Evolutionary conservation across 768 basidiomycete species (phyloP), one percentile per base, ranked within the genome.

Genomic region (Leccinum uliginosum): DNA sequence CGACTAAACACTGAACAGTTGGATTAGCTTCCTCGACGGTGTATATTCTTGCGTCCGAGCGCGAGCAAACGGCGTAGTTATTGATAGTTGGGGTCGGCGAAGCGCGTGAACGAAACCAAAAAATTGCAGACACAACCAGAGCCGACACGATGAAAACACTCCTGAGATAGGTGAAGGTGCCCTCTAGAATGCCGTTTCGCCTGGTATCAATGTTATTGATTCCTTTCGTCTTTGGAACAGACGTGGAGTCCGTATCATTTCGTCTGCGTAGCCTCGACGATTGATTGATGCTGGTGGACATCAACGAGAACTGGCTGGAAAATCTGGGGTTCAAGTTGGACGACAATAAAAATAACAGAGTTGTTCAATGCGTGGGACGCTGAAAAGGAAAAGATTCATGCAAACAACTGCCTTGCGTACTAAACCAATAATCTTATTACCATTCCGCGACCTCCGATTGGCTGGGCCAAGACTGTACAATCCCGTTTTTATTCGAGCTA

Each of bases 11-110:
- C 63, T 90, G 81, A 6, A 77, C 80, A 54, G 70, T 75, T 4
- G 79, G 70, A 58, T 80, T 77, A 29, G 67, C 54, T 6, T 71
- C 68, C 65, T 91, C 85, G n/a, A 89, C 85, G 17, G 85, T 87
- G 63, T 89, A 89, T 50, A 91, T 78, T 29, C 72, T 71, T 50
- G 75, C 62, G 19, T 75, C 76, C 11, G 78, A 71, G 50, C 65
- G 75, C 27, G 87, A 82, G 69, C 88, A 89, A n/a, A 90, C 61
- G 1, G 81, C 84, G 64, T 88, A 89, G 5, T 72, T 51, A n/a
- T 65, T 54, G 3, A 70, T 9, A 4, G 38, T 58, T 27, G 70
- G 63, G 15, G 50, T 7, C 21, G 51, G 26, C 26, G 59, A 35
- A n/a, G 11, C 11, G 30, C 23, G 47, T 17, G n/a, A 14, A 30